phyloP scores from a whole-genome alignment of 768 basidiomycete species.

The Lactarius evosmus region DNA sequence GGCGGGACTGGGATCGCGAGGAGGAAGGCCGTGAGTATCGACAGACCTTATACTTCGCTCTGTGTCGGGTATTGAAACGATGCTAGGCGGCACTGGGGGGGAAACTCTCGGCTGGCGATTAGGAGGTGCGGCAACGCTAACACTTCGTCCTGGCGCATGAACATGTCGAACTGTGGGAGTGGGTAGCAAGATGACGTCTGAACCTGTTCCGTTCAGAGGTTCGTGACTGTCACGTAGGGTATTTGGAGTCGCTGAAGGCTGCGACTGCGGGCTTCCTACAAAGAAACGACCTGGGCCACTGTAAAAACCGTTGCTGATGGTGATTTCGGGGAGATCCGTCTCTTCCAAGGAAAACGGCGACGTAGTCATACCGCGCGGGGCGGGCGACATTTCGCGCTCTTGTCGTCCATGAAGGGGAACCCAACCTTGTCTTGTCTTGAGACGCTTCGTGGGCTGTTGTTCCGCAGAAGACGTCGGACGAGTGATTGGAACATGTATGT shows the following conservation, averaged over 20 bases:
- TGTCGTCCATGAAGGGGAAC: constrained; percentile 8
- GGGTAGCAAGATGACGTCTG: constrained; percentile 4
- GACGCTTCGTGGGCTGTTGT: constrained; percentile 23
- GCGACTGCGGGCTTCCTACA: constrained; percentile 16
- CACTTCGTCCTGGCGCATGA: background rate
- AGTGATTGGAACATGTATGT: background rate
- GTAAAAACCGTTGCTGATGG: constrained; percentile 25
- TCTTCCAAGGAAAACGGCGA: constrained; percentile 23
- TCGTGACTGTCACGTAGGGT: background rate
- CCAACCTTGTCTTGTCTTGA: constrained; percentile 23
- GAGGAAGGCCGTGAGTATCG: background rate
- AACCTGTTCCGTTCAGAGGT: constrained; percentile 1
- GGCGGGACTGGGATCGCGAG: constrained; percentile 1
- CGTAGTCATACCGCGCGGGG: background rate
- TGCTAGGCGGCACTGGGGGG: background rate
- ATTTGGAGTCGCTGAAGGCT: constrained; percentile 10
- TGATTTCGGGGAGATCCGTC: constrained; percentile 26
- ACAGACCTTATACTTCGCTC: background rate
- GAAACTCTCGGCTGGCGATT: background rate
- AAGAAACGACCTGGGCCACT: constrained; percentile 20
- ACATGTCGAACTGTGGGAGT: background rate
- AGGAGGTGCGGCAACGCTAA: background rate
- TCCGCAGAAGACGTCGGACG: constrained; percentile 16
- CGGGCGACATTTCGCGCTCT: background rate
- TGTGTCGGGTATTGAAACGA: background rate